These are phyloP conservation scores for Nyssa sinensis DNA, from an alignment of 148 eudicot genomes.

Conservation along the genomic window DNA sequence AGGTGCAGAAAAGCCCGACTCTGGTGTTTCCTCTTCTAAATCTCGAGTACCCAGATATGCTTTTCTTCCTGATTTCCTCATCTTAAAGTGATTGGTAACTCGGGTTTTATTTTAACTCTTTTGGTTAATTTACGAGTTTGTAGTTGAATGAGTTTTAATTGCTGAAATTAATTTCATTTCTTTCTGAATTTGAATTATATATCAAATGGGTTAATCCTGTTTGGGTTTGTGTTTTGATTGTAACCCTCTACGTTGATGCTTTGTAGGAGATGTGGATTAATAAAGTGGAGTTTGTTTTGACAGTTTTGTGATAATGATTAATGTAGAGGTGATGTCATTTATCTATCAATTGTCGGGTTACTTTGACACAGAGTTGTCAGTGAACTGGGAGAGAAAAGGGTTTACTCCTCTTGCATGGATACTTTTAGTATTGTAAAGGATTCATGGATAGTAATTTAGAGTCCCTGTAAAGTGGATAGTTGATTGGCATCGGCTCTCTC, in stretches of 20 bases:
- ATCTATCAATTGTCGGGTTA: background rate
- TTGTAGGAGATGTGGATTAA: background rate
- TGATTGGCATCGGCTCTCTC: too few species aligned
- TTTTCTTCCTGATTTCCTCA: slow-evolving; percentile 2
- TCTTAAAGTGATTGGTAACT: background rate
- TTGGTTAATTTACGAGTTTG: background rate
- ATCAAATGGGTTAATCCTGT: background rate
- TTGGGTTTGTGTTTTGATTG: background rate
- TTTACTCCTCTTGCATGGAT: background rate
- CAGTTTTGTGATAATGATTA: background rate
- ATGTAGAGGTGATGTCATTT: background rate
- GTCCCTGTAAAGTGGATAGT: background rate
- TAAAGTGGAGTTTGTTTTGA: background rate
- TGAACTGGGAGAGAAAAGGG: background rate
- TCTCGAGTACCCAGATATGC: slow-evolving; percentile 48
- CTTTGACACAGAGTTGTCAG: background rate
- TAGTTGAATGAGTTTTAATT: background rate
- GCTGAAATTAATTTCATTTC: background rate
- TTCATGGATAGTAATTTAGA: background rate
- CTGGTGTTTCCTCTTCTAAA: slow-evolving; percentile 36
- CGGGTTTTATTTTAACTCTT: background rate
- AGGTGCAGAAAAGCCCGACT: slow-evolving; percentile 32
- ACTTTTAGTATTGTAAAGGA: background rate
- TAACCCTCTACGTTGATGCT: background rate
- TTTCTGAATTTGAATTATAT: slow-evolving; percentile 1